phyloP scores from a whole-genome alignment of 352 stramenopile genomes.

The Thraustotheca clavata region DNA sequence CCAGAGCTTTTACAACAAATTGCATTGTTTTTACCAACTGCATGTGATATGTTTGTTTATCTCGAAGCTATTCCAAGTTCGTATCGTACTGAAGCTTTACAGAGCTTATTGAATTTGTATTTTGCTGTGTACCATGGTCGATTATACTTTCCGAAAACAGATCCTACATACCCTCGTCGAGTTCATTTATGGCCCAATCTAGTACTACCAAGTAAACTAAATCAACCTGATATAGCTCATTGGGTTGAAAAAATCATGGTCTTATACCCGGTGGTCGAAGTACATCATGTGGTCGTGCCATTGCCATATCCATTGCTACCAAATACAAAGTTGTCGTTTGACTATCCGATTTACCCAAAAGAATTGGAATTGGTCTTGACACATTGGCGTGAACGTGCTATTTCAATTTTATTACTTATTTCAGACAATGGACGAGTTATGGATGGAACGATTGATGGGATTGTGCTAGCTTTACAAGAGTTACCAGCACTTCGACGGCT shows the following conservation, averaged over 20 bases:
- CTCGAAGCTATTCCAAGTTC: neutral
- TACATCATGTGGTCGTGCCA: neutral
- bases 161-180: neutral
- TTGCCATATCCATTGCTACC: neutral
- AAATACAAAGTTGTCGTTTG: neutral
- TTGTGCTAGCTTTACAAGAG: neutral
- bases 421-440: neutral
- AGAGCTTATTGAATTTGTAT: neutral
- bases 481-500: neutral
- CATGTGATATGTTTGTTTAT: neutral
- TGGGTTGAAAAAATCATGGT: conserved; percentile 7
- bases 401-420: neutral
- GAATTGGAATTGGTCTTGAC: neutral
- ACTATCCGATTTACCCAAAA: conserved; percentile 1
- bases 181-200: neutral
- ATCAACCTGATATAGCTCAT: neutral
- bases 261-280: neutral
- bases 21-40: neutral
- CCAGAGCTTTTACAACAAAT: conserved; percentile 2
- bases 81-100: neutral
- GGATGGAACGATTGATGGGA: neutral
- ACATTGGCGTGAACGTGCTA: neutral
- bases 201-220: neutral
- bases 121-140: neutral
- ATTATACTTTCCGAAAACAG: neutral